Base-by-base conservation (phyloP, 1,284 basidiomycete genomes). In the Termitomyces sp. region DNA sequence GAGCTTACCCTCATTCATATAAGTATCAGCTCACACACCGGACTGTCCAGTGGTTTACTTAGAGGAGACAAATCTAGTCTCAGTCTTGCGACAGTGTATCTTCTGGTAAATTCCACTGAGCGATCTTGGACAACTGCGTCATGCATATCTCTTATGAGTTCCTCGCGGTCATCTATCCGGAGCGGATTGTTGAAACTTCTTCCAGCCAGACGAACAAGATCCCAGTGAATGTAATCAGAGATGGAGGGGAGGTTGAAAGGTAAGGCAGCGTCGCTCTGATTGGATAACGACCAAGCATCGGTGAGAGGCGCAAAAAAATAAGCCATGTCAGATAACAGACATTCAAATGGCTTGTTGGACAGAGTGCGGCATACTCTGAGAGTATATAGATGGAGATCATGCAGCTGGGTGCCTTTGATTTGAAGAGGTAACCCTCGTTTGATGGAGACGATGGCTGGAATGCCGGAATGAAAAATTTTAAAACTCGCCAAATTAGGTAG, bases 61-160 rank as follows among this genome's bases (percentile, higher is more conserved):
- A 86, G 65, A 28, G 89, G 89, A 5, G 74, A 84, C 61, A 91
- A 63, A 66, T 92, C 89, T 21, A 64, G 68, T 50, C 88, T 73
- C 34, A 90, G 63, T 45, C 64, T 69, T 26, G 79, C 64, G 28
- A 78, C 77, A 59, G 77, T 77, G 64, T 83, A 87, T 50, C 84
- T 74, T 57, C 84, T 73, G 1, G 87, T 90, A 61, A 85, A 89
- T 64, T 91, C 88, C n/a, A 81, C 77, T 69, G 75, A 77, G 52
- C 87, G 74, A 62, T 91, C 89, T 65, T 88, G 84, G 31, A 93
- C 71, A 19, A 91, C 70, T 21, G 83, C 79, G 58, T 89, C 85
- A 50, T 74, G 62, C 8, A 83, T 64, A 51, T 76, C 77, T 19
- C 68, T 61, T 14, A 69, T 66, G n/a, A 80, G 62, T 3, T 68